Conservation (phyloP, 2,329 filamentous ascomycete species). For the Clonostachys rosea region DNA sequence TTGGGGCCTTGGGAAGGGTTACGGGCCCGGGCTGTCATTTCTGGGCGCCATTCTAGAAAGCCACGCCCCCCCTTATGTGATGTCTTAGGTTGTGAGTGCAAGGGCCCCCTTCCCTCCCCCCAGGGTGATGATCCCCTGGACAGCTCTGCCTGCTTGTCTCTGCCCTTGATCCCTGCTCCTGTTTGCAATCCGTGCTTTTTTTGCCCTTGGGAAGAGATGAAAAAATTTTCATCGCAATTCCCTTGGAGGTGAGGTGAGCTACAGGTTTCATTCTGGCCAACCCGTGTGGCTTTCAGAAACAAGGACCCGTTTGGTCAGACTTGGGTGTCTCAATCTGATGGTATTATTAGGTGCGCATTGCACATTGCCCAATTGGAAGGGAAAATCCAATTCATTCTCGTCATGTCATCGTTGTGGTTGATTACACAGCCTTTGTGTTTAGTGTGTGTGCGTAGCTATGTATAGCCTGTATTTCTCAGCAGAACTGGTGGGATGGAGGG, state of each 20-base stretch:
- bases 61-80: conserved; percentile 1
- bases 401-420: too few species aligned
- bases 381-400: too few species aligned
- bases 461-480: neutral
- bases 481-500: neutral
- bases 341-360: neutral
- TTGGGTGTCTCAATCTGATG: neutral
- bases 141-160: neutral
- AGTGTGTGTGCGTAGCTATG: too few species aligned
- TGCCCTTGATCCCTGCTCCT: neutral
- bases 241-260: neutral
- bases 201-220: neutral
- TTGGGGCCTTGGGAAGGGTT: too few species aligned
- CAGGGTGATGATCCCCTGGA: conserved; percentile 2
- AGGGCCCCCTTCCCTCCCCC: conserved; percentile 1
- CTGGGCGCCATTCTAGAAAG: conserved; percentile 6
- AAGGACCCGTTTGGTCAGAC: neutral
- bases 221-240: conserved; percentile 1
- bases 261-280: too few species aligned
- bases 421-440: too few species aligned
- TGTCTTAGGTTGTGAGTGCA: conserved; percentile 1
- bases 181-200: neutral
- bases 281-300: too few species aligned
- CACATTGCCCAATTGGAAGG: neutral
- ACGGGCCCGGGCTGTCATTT: too few species aligned